Evolutionary conservation across 2,329 filamentous ascomycete genomes (phyloP).

Genomic region (Xylariaceae sp.): DNA sequence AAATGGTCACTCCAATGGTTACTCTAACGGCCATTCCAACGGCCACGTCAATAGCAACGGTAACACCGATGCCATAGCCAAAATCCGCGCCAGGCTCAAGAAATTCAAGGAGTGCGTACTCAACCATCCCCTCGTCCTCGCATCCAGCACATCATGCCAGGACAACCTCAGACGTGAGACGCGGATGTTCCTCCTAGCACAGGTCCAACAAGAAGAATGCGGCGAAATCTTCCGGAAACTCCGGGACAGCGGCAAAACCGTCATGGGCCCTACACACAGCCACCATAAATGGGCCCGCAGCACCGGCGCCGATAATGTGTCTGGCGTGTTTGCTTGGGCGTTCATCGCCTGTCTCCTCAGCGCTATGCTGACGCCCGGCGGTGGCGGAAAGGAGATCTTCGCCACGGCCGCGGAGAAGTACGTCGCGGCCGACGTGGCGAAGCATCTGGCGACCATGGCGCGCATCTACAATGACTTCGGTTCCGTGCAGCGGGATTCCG

Average conservation of each 20-base stretch:
- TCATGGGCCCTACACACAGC: not conserved
- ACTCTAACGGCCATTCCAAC: constrained; percentile 6
- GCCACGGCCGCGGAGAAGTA: constrained; percentile 20
- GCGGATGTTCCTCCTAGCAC: constrained; percentile 17
- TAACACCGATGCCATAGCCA: not conserved
- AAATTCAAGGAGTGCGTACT: constrained; percentile 18
- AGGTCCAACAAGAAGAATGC: constrained; percentile 20
- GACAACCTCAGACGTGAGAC: constrained; percentile 16
- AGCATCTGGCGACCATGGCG: constrained; percentile 28
- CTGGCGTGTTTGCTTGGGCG: constrained; percentile 19
- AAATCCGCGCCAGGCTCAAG: constrained; percentile 14
- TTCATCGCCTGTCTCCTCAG: constrained; percentile 19
- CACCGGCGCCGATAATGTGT: constrained; percentile 19
- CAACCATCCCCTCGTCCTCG: constrained; percentile 12
- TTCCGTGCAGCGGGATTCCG: constrained; percentile 27
- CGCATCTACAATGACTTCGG: constrained; percentile 35
- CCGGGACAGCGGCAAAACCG: constrained; percentile 8
- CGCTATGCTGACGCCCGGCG: constrained; percentile 8
- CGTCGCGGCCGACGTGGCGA: constrained; percentile 14
- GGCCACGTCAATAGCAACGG: constrained; percentile 4
- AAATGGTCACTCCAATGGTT: not conserved
- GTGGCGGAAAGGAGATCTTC: constrained; percentile 19
- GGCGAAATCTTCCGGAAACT: constrained; percentile 12
- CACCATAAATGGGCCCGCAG: constrained; percentile 15
- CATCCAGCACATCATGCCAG: constrained; percentile 15